Evolutionary conservation across 768 basidiomycete species (phyloP), one percentile per base, ranked within the genome.

Genomic region (Auriculariales sp.): DNA sequence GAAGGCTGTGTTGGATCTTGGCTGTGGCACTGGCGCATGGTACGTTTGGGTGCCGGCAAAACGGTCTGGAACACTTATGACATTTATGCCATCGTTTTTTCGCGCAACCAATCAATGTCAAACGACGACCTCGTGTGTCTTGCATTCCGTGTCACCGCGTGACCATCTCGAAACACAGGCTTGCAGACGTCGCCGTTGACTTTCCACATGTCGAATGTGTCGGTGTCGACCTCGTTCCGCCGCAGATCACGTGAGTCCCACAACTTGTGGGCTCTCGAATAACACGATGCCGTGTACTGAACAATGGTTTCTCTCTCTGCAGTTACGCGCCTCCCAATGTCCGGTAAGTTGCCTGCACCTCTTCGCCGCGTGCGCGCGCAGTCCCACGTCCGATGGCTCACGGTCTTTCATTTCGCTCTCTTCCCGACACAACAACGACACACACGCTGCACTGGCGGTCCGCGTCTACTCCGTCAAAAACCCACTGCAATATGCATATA

Each of bases 21-120:
- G 86, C 5, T 86, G 85, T 58, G 86, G 86, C 14, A 82, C 78
- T 54, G 86, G 84, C 44, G 75, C 71, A 54, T 89, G 86, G 86
- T 84, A 55, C 52, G 70, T 58, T n/a, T n/a, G n/a, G n/a, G n/a
- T n/a, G n/a, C n/a, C n/a, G n/a, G n/a, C n/a, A n/a, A n/a, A n/a
- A n/a, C n/a, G n/a, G 15, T 25, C 42, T 29, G 42, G 44, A 31
- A 54, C 36, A 49, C 47, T 31, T 52, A 28, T 36, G 24, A 27
- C 22, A 51, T 55, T 48, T 33, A 30, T 27, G 36, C 22, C 34
- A 27, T 46, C 25, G 34, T 12, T 4, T 22, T 19, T 22, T 44
- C 36, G 4, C 19, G 4, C 34, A 14, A 19, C 27, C 5, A 30
- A 10, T 25, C 25, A 25, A n/a, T 27, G 28, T 54, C 47, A n/a